Conservation (phyloP, 2,329 filamentous ascomycete genomes). For the Claviceps maximensis region DNA sequence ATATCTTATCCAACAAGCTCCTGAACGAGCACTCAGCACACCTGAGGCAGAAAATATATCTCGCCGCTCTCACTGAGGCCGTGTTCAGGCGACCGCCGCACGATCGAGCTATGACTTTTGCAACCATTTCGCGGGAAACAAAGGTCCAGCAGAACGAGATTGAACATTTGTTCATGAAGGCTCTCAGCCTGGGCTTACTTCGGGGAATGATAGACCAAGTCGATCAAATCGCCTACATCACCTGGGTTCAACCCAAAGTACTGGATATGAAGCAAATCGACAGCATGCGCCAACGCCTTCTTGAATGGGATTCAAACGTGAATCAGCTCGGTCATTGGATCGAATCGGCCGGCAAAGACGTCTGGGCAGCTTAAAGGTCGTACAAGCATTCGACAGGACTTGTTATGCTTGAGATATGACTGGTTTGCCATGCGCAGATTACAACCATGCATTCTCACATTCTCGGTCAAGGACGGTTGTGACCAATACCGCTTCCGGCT, state of each 20-base stretch:
- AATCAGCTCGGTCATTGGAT: conserved; percentile 97
- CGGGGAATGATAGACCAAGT: conserved; percentile 94
- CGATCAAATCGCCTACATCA: conserved; percentile 83
- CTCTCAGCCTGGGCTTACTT: conserved; percentile 81
- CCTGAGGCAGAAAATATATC: conserved; percentile 93
- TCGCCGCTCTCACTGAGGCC: conserved; percentile 88
- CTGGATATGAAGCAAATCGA: conserved; percentile 91
- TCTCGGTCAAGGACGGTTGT: background rate
- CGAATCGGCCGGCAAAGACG: conserved; percentile 82
- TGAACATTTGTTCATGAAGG: conserved; percentile 98
- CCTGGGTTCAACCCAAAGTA: conserved; percentile 98
- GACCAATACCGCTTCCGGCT: background rate
- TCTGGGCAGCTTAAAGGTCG: conserved; percentile 65
- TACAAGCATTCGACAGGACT: background rate
- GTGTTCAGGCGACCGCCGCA: conserved; percentile 94
- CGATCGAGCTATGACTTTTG: conserved; percentile 87
- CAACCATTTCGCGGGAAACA: conserved; percentile 78
- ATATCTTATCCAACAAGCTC: conserved; percentile 68
- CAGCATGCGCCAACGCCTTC: conserved; percentile 74
- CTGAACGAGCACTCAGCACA: conserved; percentile 70
- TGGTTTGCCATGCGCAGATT: background rate
- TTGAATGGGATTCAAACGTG: conserved; percentile 92
- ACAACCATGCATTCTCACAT: background rate
- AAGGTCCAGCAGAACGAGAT: conserved; percentile 87
- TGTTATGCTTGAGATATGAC: background rate